These are phyloP conservation scores for Pterocarpus santalinus DNA, from an alignment of 306 rosid species.

Conservation along the genomic window DNA sequence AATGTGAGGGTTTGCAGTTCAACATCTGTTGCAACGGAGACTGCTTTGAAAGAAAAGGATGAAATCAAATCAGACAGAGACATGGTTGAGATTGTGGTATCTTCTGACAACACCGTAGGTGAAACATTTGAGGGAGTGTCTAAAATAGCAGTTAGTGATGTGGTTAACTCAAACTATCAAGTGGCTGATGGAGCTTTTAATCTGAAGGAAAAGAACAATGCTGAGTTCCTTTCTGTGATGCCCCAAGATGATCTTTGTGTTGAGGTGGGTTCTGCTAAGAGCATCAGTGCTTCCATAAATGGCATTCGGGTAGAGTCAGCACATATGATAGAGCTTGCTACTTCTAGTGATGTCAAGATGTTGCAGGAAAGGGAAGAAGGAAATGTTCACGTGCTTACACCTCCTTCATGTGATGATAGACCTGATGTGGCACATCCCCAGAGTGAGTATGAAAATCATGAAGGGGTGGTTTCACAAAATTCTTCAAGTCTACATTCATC, in stretches of 20 bases:
- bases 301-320: constrained; percentile 39
- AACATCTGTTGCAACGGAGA: constrained; percentile 43
- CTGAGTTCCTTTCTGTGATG: constrained; percentile 39
- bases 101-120: constrained; percentile 40
- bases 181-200: constrained; percentile 39
- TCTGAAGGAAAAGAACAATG: constrained; percentile 40
- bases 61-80: constrained; percentile 43
- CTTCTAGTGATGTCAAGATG: constrained; percentile 47
- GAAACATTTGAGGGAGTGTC: constrained; percentile 41
- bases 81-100: constrained; percentile 34
- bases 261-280: constrained; percentile 48
- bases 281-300: constrained; percentile 33
- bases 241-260: constrained; percentile 43
- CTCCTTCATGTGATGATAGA: constrained; percentile 40
- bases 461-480: constrained; percentile 46
- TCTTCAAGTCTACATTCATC: constrained; percentile 39
- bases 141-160: constrained; percentile 44
- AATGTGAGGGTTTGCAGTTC: constrained; percentile 43
- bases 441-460: constrained; percentile 48
- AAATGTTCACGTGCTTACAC: constrained; percentile 39
- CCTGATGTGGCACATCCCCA: constrained; percentile 48
- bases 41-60: constrained; percentile 38
- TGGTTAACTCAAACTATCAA: constrained; percentile 39
- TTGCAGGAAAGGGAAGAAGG: constrained; percentile 45
- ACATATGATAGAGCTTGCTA: constrained; percentile 34